Percentiles rank a stretch among this genome's conserved stretches.
These are phyloP conservation scores for Kandelia obovata DNA, from an alignment of 345 rosid species.

Conservation along the genomic window DNA sequence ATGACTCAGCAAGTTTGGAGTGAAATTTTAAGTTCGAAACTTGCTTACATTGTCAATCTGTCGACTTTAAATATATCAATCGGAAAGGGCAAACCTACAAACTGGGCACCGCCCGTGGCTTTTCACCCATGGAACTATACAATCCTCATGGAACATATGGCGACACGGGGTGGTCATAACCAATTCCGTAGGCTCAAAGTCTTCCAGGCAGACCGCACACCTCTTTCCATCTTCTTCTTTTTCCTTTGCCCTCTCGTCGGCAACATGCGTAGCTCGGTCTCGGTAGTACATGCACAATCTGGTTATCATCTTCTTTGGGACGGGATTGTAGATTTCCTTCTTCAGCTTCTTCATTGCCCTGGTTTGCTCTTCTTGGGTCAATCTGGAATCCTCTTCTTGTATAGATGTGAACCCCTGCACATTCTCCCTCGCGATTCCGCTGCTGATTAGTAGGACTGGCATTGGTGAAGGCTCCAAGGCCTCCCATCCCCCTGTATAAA, in stretches of 20 bases:
- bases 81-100: constrained; percentile 51
- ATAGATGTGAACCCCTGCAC: constrained; percentile 2
- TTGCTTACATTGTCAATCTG: no score
- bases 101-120: constrained; percentile 68
- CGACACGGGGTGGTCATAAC: constrained; percentile 75
- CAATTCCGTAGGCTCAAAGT: constrained; percentile 58
- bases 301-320: constrained; percentile 40
- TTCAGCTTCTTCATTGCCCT: constrained; percentile 43
- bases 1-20: no score
- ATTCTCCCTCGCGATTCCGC: constrained; percentile 4
- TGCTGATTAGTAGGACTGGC: constrained; percentile 8
- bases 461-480: not conserved
- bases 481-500: no score
- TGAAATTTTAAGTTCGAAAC: no score
- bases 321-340: constrained; percentile 56
- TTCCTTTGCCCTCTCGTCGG: constrained; percentile 5
- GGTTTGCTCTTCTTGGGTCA: constrained; percentile 32
- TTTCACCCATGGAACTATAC: constrained; percentile 74
- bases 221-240: constrained; percentile 52
- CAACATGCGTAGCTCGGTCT: constrained; percentile 21
- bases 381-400: constrained; percentile 16
- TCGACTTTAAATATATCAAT: not conserved
- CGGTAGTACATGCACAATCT: constrained; percentile 55
- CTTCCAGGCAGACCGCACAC: constrained; percentile 77
- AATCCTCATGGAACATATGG: constrained; percentile 85